phyloP scores from a whole-genome alignment of 176 grass and related monocot species.

The Zoysia japonica region DNA sequence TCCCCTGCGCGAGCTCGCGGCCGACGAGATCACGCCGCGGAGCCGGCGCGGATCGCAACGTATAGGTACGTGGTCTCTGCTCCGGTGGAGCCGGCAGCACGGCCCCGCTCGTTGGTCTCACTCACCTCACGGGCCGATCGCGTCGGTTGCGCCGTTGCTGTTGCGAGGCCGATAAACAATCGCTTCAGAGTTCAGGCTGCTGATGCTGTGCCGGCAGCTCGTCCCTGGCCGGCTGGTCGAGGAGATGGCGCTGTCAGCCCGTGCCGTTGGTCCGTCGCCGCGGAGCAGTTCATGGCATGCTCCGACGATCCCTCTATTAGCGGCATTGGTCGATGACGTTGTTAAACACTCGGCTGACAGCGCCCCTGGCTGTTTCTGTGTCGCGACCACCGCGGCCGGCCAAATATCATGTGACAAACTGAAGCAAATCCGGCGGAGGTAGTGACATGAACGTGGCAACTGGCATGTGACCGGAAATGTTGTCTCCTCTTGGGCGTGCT shows the following conservation, averaged over 20 bases:
- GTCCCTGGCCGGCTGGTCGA: neutral
- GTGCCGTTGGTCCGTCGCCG: slow-evolving; percentile 31
- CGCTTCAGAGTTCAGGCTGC: neutral
- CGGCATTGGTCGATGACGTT: too few relatives aligned
- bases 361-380: neutral
- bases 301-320: neutral
- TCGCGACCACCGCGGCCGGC: neutral
- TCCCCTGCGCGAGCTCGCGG: neutral
- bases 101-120: neutral
- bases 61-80: neutral
- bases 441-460: slow-evolving; percentile 21
- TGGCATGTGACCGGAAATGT: neutral
- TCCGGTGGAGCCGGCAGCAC: neutral
- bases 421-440: neutral
- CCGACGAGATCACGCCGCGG: neutral
- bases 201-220: neutral
- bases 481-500: neutral
- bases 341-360: neutral
- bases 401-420: neutral
- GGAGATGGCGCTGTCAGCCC: neutral
- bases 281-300: slow-evolving; percentile 2
- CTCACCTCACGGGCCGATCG: neutral
- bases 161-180: neutral
- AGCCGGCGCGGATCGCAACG: neutral
- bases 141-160: slow-evolving; percentile 27